Evolutionary conservation across 495 filamentous ascomycete species (phyloP), one percentile per base, ranked within the genome.

Genomic region (Lasiosphaeriaceae sp.): DNA sequence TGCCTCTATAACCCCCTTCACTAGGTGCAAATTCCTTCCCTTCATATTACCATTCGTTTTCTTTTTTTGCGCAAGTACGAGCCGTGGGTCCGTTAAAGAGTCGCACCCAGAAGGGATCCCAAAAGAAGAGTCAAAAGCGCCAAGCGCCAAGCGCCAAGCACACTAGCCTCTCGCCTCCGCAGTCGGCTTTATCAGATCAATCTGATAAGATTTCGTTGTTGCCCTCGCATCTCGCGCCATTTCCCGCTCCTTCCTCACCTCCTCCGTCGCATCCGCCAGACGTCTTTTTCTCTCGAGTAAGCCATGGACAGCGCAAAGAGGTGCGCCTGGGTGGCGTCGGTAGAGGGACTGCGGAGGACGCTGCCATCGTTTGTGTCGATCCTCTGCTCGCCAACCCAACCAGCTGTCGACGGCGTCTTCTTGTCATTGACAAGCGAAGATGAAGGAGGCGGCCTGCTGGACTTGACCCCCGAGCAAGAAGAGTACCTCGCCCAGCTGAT

Each of bases 401-500:
- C 48, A 47, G 34, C 56, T 2, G 11, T 57, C 47, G 56, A 47
- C 8, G 45, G 23, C 2, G 17, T 21, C 20, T 47, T 21, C 20
- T 47, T 31, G 9, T 37, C 47, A n/a, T 20, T 20, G 14, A 23
- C 17, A 3, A 47, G 34, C 29, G 56, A 7, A 43, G 39, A 43
- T 4, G 39, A 47, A 11, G 50, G 51, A 1, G 58, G 52, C 14
- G 23, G 46, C 22, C 11, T 24, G 14, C 41, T 53, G 16, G 52
- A 58, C 47, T 60, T 3, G 26, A 31, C 67, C 58, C 69, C 71
- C 12, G 70, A 71, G 17, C 66, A 65, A 37, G 60, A 68, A 9
- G 53, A 65, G 26, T 76, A 74, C 21, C 39, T 76, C 11, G 53
- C 55, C n/a, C 37, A 64, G 9, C 54, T 76, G 9, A 68, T 75